Base-by-base conservation (phyloP, 2,329 filamentous ascomycete genomes). In the Claviceps sp. region DNA sequence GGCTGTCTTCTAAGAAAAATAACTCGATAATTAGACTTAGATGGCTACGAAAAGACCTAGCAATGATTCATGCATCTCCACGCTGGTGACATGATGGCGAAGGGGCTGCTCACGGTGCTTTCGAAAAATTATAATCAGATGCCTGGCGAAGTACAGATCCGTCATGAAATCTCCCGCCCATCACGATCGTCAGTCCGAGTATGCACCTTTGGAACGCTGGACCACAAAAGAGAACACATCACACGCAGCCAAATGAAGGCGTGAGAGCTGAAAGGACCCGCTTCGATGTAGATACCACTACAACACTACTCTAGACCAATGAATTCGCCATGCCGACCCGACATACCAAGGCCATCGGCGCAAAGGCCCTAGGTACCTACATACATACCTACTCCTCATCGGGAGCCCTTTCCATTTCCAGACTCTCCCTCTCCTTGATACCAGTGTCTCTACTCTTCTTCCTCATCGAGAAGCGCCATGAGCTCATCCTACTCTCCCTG, bases 391-490 rank as follows among this genome's bases (percentile, higher is more conserved):
- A 62, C 8, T 67, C 63, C 40, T 63, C 64, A 34, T 67, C 65
- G n/a, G 55, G 49, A 37, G 59, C 53, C 43, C 62, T 58, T 8
- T 81, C 78, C 26, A 75, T 61, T 46, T 81, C 78, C 56, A 76
- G 59, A 57, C 75, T 77, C 58, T 79, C 76, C 67, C 75, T 78
- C 53, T 69, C 67, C 58, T 61, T 69, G n/a, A 53, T 47, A 8
- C 57, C 51, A n/a, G 58, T 54, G 45, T 78, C 75, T 58, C 73
- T 77, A 56, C 72, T 75, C 64, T 77, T 79, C 69, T 80, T 81
- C 66, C 78, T 80, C 61, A 78, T 78, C 44, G 76, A 73, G 62
- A 79, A 79, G 57, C 76, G 72, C 72, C 76, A 78, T 43, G 69
- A 69, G 11, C 69, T 71, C 53, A 76, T 73, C 59, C 77, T 72